These are phyloP conservation scores for Pyrus bretschneideri DNA, from an alignment of 306 rosid species.

Conservation along the genomic window DNA sequence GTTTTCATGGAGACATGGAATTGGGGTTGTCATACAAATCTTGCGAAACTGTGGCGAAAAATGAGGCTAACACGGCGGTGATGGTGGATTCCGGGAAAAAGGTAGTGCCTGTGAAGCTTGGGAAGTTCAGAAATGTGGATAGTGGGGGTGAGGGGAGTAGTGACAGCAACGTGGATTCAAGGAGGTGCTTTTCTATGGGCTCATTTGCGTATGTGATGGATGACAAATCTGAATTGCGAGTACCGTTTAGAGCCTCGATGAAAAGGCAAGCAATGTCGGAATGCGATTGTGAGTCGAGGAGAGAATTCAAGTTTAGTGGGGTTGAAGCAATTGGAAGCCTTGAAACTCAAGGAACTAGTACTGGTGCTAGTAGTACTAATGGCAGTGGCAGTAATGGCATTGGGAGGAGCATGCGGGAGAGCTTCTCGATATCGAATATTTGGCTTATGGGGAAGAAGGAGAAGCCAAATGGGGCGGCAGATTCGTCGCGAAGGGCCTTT, in stretches of 20 bases:
- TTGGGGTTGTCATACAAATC: conserved; percentile 31
- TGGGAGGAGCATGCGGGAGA: conserved; percentile 45
- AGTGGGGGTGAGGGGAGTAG: conserved; percentile 43
- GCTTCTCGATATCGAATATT: conserved; percentile 75
- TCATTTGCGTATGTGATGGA: conserved; percentile 85
- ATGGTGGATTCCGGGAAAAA: conserved; percentile 32
- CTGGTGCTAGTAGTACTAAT: not conserved
- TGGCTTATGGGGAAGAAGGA: conserved; percentile 69
- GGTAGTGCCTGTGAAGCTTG: conserved; percentile 74
- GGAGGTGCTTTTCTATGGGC: conserved; percentile 97
- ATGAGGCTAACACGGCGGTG: conserved; percentile 5
- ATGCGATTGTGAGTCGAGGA: conserved; percentile 67
- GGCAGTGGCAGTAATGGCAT: conserved; percentile 17
- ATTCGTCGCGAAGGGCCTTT: conserved; percentile 58
- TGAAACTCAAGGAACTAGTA: conserved; percentile 7
- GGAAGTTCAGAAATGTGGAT: conserved; percentile 71
- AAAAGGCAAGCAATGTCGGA: conserved; percentile 78
- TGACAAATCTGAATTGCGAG: conserved; percentile 57
- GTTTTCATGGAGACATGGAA: conserved; percentile 28
- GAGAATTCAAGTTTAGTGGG: conserved; percentile 61
- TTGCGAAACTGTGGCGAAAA: conserved; percentile 29
- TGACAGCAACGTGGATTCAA: conserved; percentile 43
- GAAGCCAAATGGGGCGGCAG: conserved; percentile 20
- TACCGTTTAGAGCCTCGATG: conserved; percentile 57
- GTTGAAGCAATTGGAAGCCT: conserved; percentile 23